Conservation (phyloP, 768 basidiomycete species). For the Hericium alpestre region DNA sequence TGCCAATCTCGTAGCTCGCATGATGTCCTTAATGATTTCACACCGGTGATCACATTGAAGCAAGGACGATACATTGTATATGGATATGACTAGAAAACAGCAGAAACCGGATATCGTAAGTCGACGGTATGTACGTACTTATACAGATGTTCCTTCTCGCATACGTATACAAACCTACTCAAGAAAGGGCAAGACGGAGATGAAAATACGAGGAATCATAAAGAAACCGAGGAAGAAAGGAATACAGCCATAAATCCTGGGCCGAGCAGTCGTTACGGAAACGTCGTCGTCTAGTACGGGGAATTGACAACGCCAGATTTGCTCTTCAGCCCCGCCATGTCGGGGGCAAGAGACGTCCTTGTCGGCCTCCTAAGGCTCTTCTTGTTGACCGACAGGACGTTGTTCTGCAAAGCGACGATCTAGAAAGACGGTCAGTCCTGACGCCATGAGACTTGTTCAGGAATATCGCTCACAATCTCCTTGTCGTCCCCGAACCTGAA, state of each 20-base stretch:
- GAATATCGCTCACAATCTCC: slow-evolving; percentile 62
- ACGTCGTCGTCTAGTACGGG: slow-evolving; percentile 4
- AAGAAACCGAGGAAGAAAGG: neutral
- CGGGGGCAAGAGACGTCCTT: slow-evolving; percentile 54
- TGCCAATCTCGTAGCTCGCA: no score
- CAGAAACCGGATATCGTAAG: neutral
- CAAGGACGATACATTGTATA: neutral
- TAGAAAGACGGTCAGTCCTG: slow-evolving; percentile 22
- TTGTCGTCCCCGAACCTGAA: slow-evolving; percentile 98
- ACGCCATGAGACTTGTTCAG: neutral
- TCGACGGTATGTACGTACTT: neutral
- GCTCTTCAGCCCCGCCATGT: slow-evolving; percentile 17
- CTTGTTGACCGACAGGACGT: slow-evolving; percentile 92
- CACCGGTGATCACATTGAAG: no score
- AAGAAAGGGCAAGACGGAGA: no score
- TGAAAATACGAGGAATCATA: no score
- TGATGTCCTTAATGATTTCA: no score
- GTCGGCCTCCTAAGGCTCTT: slow-evolving; percentile 79
- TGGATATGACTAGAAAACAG: neutral
- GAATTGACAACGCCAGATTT: slow-evolving; percentile 12
- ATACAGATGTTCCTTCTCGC: neutral
- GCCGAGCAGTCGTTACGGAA: neutral
- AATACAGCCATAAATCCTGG: no score
- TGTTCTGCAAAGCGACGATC: slow-evolving; percentile 92
- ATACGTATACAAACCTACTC: no score